Base-by-base conservation (phyloP, 2,329 filamentous ascomycete species). In the Cercospora citrullina region DNA sequence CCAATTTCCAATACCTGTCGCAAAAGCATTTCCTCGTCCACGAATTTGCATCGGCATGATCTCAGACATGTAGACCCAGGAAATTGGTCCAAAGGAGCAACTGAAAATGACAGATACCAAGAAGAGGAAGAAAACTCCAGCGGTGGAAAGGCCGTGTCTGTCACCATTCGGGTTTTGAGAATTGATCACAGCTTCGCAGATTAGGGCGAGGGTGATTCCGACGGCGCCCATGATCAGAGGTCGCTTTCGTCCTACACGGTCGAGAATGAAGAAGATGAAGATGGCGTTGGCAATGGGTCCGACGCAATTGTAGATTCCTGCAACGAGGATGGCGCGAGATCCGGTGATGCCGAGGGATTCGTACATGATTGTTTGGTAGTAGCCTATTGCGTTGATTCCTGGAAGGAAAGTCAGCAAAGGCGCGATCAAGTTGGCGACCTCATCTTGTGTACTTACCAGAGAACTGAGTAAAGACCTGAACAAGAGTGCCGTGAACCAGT, bases 11-110 rank as follows among this genome's bases (percentile, higher is more conserved):
- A 88, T 80, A 59, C 82, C 85, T 0, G 86, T 87, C 0, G 86
- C 85, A 69, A 88, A 87, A 4, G 86, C 85, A 58, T 83, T 85
- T 2, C 87, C 87, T 23, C 84, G 81, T 5, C 85, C 85, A 33
- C 89, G 86, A 64, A 90, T 90, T 70, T 87, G 87, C 78, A 90
- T 85, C 9, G 89, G 88, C 77, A 88, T 87, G 68, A 91, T 86
- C 76, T 91, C 89, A 16, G 85, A 84, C 75, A 88, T 87, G 76
- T 90, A 90, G 1, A 90, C 82, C 87, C 88, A 90, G 0, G 81
- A 84, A 74, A 86, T 84, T 3, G 86, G 85, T 1, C 87, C 85
- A 79, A 87, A 89, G 0, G 86, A 87, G 53, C 87, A 74, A 4
- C 85, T 87, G 72, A 88, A 89, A 71, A 88, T 84, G 14, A 85